These are phyloP conservation scores for Elongisporangium prolatum DNA, from an alignment of 352 stramenopile genomes.

Conservation along the genomic window DNA sequence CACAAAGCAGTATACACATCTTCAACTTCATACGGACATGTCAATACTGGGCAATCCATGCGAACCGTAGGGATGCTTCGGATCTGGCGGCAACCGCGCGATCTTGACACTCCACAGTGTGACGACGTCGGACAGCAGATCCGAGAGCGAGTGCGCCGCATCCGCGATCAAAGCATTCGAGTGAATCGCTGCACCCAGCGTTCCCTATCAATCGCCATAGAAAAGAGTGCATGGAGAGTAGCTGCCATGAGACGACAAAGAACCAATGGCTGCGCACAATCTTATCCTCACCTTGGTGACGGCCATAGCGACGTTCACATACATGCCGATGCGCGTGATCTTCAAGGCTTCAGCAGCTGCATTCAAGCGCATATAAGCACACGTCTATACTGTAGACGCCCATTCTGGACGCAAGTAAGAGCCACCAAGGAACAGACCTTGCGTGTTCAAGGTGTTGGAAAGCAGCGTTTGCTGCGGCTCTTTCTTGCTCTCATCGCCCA, in stretches of 20 bases:
- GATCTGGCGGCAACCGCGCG: constrained; percentile 91
- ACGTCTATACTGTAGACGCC: too few species aligned
- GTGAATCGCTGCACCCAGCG: constrained; percentile 67
- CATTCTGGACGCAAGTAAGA: too few species aligned
- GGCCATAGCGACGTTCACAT: constrained; percentile 91
- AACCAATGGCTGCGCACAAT: constrained; percentile 4
- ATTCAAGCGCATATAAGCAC: constrained; percentile 5
- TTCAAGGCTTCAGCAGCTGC: constrained; percentile 65
- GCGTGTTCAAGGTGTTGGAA: too few species aligned
- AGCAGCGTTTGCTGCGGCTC: too few species aligned
- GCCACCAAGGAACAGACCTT: too few species aligned
- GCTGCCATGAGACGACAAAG: constrained; percentile 18
- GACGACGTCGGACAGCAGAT: constrained; percentile 96
- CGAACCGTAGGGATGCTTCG: constrained; percentile 85
- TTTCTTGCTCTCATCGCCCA: too few species aligned
- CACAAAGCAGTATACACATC: neutral
- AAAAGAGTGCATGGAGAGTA: too few species aligned
- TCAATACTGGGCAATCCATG: neutral
- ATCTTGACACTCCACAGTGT: constrained; percentile 93
- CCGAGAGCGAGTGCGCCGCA: constrained; percentile 93
- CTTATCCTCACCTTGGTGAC: constrained; percentile 66
- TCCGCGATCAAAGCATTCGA: constrained; percentile 94
- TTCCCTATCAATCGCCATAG: constrained; percentile 32
- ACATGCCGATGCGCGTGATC: constrained; percentile 91
- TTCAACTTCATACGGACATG: too few species aligned